A percentile compares a stretch with the other conserved stretches of the same genome.
Evolutionary conservation across 805 yeast genomes (phyloP).

Genomic region (Kazachstania africana): DNA sequence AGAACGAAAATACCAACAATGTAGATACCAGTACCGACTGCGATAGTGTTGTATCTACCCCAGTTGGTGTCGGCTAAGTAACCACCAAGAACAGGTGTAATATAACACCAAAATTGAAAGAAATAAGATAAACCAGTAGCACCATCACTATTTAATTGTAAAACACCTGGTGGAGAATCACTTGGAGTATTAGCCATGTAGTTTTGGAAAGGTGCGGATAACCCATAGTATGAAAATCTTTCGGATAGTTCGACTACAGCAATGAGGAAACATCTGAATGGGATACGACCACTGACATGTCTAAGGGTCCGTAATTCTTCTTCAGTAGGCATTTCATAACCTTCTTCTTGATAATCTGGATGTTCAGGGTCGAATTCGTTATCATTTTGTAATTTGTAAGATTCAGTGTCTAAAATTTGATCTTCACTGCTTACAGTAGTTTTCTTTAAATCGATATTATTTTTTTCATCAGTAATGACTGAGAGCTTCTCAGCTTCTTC

Average conservation of each 20-base stretch:
- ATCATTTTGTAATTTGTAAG: slow-evolving; percentile 1
- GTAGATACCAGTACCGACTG: slow-evolving; percentile 47
- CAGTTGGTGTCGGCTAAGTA: slow-evolving; percentile 61
- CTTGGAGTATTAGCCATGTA: slow-evolving; percentile 51
- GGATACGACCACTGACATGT: slow-evolving; percentile 33
- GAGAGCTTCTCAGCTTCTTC: too few species aligned
- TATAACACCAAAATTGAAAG: slow-evolving; percentile 73
- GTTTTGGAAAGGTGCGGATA: slow-evolving; percentile 65
- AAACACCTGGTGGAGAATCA: slow-evolving; percentile 39
- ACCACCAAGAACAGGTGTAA: slow-evolving; percentile 71
- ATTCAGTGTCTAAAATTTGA: slow-evolving; percentile 2
- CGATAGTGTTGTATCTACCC: slow-evolving; percentile 64
- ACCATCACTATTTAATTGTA: slow-evolving; percentile 46
- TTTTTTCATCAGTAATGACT: background rate
- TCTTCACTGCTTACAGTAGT: slow-evolving; percentile 1
- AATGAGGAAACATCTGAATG: slow-evolving; percentile 38
- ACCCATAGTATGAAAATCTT: slow-evolving; percentile 71
- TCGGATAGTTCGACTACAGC: slow-evolving; percentile 69
- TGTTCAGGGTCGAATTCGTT: background rate
- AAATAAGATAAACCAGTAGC: slow-evolving; percentile 66
- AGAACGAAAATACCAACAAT: slow-evolving; percentile 50
- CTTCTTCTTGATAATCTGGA: slow-evolving; percentile 28
- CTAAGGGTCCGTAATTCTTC: slow-evolving; percentile 21
- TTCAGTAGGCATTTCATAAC: slow-evolving; percentile 37
- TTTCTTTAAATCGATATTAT: slow-evolving; percentile 2